Evolutionary conservation across 208 protist genomes (phyloP).

Genomic region (Entamoeba invadens): DNA sequence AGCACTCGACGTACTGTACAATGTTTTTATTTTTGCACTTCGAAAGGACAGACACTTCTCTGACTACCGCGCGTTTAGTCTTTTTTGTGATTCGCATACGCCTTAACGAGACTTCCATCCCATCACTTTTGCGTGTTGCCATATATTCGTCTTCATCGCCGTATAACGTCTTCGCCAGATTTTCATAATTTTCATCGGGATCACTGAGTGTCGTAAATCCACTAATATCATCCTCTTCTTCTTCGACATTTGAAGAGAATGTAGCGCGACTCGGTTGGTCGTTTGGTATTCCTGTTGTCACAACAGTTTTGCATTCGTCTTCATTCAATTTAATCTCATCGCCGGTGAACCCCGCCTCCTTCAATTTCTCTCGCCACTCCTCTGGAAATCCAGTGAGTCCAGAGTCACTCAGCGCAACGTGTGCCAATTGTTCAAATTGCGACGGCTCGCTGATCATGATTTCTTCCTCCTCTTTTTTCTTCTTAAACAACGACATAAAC

Average conservation of each 20-base stretch:
- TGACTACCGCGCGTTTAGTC: neutral
- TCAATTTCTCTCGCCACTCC: neutral
- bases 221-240: neutral
- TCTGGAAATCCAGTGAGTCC: neutral
- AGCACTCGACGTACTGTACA: neutral
- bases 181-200: conserved; percentile 2
- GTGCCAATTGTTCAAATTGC: neutral
- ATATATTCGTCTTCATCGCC: neutral
- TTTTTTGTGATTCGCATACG: neutral
- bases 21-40: neutral
- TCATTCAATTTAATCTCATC: neutral
- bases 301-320: neutral
- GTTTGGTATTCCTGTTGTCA: neutral
- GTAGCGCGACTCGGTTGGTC: neutral
- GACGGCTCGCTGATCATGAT: neutral
- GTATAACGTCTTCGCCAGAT: neutral
- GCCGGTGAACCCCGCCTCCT: neutral
- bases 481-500: neutral
- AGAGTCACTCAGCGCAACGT: neutral
- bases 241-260: neutral
- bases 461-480: neutral
- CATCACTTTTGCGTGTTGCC: neutral
- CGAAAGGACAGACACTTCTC: neutral
- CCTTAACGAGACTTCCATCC: neutral
- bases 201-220: neutral